Base-by-base conservation (phyloP, 2,329 filamentous ascomycete genomes). In the Sordariomycetes sp. region DNA sequence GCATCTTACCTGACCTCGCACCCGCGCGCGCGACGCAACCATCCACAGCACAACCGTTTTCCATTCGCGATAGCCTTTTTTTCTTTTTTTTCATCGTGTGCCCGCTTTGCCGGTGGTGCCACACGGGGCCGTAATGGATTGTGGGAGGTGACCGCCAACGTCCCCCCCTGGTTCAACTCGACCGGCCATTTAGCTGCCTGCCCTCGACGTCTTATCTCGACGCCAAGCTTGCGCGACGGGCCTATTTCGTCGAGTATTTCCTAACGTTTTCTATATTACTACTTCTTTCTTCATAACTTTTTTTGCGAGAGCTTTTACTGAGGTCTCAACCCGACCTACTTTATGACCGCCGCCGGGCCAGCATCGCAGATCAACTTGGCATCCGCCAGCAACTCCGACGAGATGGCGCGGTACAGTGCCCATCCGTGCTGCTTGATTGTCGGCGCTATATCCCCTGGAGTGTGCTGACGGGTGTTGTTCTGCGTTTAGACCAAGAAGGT, bases 321-420 rank as follows among this genome's bases (percentile, higher is more conserved):
- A 50, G 22, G 12, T 20, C 45, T 50, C n/a, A 20, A n/a, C 22
- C 10, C 45, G 8, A 24, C n/a, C 20, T 24, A 20, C 45, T 12
- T 50, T 22, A 56, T 56, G 54, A 56, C 42, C 17, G 42, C 24
- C 42, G 32, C 20, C n/a, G 17, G 39, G 8, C 25, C 25, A 15
- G 8, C 42, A 34, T 56, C 54, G 12, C 54, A 51, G 8, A 32
- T 25, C 24, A 22, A 50, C 24, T 32, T 56, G 20, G 24, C 61
- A 32, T 60, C 59, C 58, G 58, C 57, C 53, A 60, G 53, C 59
- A 61, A 54, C 56, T 56, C 57, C 55, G 61, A 57, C 55, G 60
- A 61, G 32, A 61, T 60, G 59, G 54, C 52, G 52, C 59, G 61
- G 61, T 62, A 57, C 48, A 59, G 35, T 13, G 25, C n/a, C 25